These are phyloP conservation scores for Teunomyces barrocoloradensis DNA, from an alignment of 805 yeast genomes.

Conservation along the genomic window DNA sequence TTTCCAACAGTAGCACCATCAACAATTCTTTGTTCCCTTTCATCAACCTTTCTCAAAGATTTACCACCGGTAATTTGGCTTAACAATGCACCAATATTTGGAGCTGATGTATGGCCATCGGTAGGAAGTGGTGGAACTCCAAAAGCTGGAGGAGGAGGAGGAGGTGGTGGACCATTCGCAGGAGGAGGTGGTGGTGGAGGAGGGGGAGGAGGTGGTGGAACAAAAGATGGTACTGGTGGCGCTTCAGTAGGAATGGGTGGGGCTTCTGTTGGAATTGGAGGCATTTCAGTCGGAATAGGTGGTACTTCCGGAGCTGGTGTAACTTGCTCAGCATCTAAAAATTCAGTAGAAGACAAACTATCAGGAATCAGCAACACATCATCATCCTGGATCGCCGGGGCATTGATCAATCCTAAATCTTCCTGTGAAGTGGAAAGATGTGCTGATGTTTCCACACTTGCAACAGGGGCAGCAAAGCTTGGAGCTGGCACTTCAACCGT, in stretches of 20 bases:
- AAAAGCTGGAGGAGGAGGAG: constrained; percentile 30
- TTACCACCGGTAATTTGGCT: constrained; percentile 59
- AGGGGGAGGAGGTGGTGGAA: constrained; percentile 43
- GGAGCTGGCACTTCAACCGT: constrained; percentile 6
- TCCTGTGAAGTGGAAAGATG: background rate
- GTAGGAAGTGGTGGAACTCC: constrained; percentile 31
- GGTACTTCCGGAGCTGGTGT: constrained; percentile 15
- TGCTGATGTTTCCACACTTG: background rate
- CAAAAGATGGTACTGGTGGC: constrained; percentile 24
- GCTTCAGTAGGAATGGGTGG: constrained; percentile 27
- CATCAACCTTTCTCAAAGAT: constrained; percentile 49
- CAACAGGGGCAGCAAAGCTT: background rate
- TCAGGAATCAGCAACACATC: constrained; percentile 12
- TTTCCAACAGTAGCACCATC: constrained; percentile 50
- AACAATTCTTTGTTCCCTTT: constrained; percentile 44
- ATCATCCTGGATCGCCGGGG: background rate
- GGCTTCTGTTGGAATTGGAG: constrained; percentile 19
- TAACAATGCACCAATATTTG: constrained; percentile 47
- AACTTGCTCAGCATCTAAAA: constrained; percentile 4
- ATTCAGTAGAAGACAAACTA: constrained; percentile 7
- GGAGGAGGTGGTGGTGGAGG: constrained; percentile 16
- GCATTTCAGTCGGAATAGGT: constrained; percentile 25
- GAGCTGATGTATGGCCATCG: constrained; percentile 23
- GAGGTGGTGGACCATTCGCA: constrained; percentile 23
- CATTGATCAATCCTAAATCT: constrained; percentile 5